A percentile compares a stretch with the other conserved stretches of the same genome.
These are phyloP conservation scores for Arthrocladium fulminans DNA, from an alignment of 2,329 filamentous ascomycete species.

Conservation along the genomic window DNA sequence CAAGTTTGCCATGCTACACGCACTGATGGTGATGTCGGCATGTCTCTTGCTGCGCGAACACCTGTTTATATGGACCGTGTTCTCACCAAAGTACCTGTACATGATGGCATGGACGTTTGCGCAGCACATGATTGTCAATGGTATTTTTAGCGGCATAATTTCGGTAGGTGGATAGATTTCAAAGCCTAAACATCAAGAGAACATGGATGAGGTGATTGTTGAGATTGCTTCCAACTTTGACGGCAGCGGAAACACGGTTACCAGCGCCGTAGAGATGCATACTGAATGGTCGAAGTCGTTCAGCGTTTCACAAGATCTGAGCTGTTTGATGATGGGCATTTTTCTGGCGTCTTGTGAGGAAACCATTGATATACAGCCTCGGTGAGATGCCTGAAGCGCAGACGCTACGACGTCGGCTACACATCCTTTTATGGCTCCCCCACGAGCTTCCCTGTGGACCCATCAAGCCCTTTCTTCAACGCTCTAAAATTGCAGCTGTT, in stretches of 20 bases:
- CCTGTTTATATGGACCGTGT: constrained; percentile 97
- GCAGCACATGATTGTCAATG: constrained; percentile 68
- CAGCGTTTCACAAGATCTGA: neutral
- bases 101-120: constrained; percentile 78
- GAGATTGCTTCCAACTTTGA: neutral
- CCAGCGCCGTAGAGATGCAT: no score
- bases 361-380: no score
- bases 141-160: constrained; percentile 28
- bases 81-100: constrained; percentile 93
- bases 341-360: no score
- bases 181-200: neutral
- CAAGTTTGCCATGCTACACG: constrained; percentile 53
- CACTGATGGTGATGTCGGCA: constrained; percentile 73
- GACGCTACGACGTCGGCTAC: neutral
- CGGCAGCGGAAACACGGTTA: no score
- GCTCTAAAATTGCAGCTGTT: neutral
- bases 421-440: neutral
- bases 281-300: no score
- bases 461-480: neutral
- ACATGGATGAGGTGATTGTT: neutral
- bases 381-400: neutral
- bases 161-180: constrained; percentile 3
- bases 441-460: neutral
- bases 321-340: no score
- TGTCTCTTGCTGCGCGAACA: constrained; percentile 78